Conservation (phyloP, 2,329 filamentous ascomycete genomes). For the Aspergillus sp. region DNA sequence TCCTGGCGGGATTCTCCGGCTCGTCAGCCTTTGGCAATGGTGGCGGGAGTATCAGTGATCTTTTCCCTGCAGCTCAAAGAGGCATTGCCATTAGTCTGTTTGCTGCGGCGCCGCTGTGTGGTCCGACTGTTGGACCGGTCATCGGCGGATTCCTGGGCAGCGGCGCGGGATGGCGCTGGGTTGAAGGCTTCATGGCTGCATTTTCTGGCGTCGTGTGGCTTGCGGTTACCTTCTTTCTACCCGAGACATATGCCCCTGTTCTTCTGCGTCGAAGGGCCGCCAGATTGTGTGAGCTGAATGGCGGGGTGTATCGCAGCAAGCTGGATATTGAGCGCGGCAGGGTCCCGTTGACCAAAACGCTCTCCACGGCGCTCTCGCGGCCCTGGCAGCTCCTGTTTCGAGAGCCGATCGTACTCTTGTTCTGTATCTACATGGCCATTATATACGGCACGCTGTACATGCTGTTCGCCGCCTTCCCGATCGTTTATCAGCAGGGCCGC, state of each 20-base stretch:
- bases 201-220: constrained; percentile 60
- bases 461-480: constrained; percentile 19
- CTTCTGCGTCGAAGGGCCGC: constrained; percentile 48
- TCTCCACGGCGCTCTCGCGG: constrained; percentile 45
- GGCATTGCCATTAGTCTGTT: constrained; percentile 64
- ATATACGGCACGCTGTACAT: constrained; percentile 19
- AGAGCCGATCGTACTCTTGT: constrained; percentile 13
- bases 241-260: constrained; percentile 44
- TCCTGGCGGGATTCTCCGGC: constrained; percentile 63
- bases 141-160: constrained; percentile 65
- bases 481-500: constrained; percentile 16
- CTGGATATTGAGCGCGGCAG: constrained; percentile 38
- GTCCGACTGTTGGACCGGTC: constrained; percentile 60
- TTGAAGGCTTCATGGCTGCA: constrained; percentile 60
- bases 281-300: constrained; percentile 46
- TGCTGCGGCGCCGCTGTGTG: constrained; percentile 65
- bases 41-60: constrained; percentile 61
- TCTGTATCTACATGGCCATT: constrained; percentile 25
- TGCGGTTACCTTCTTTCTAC: constrained; percentile 16
- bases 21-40: constrained; percentile 61
- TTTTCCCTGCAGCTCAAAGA: constrained; percentile 54
- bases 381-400: constrained; percentile 39
- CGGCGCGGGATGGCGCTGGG: constrained; percentile 66
- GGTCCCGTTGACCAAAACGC: constrained; percentile 32
- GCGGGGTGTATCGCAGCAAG: constrained; percentile 43